phyloP scores from a whole-genome alignment of 352 stramenopile species.

The Aphanomyces euteiches region DNA sequence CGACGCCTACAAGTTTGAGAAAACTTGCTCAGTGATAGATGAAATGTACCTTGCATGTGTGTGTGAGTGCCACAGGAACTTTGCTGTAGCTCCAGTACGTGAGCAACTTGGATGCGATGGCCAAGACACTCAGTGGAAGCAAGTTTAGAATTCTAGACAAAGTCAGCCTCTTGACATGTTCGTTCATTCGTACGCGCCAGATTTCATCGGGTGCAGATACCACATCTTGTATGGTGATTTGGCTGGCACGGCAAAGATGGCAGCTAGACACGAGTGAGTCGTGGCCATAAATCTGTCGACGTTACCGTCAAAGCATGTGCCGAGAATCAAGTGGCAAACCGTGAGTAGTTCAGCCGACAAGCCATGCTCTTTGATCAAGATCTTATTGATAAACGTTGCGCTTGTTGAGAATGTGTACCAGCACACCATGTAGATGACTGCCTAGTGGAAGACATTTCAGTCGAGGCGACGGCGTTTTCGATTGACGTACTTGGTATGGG shows the following conservation, averaged over 20 bases:
- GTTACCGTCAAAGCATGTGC: slow-evolving; percentile 34
- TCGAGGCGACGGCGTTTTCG: background rate
- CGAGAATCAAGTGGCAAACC: slow-evolving; percentile 79
- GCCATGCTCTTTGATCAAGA: slow-evolving; percentile 83
- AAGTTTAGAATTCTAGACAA: slow-evolving; percentile 64
- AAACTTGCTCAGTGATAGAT: too few species aligned
- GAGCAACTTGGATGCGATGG: slow-evolving; percentile 72
- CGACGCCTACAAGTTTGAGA: slow-evolving; percentile 40
- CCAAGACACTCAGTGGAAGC: slow-evolving; percentile 72
- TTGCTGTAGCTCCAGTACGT: slow-evolving; percentile 88
- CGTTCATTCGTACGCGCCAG: slow-evolving; percentile 1
- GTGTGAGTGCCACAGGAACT: slow-evolving; percentile 76
- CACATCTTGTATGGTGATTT: slow-evolving; percentile 27
- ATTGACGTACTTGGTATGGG: slow-evolving; percentile 11
- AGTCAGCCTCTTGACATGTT: background rate
- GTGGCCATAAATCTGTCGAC: background rate
- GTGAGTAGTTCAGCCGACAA: slow-evolving; percentile 82
- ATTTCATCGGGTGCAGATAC: slow-evolving; percentile 28
- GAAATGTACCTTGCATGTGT: slow-evolving; percentile 67
- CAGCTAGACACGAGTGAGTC: slow-evolving; percentile 4
- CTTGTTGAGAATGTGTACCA: slow-evolving; percentile 83
- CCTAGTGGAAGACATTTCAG: slow-evolving; percentile 32
- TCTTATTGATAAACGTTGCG: slow-evolving; percentile 82
- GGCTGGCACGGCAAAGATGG: slow-evolving; percentile 23
- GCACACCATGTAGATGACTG: slow-evolving; percentile 43